phyloP scores from a whole-genome alignment of 352 stramenopile genomes.

The Peronospora tabacina region DNA sequence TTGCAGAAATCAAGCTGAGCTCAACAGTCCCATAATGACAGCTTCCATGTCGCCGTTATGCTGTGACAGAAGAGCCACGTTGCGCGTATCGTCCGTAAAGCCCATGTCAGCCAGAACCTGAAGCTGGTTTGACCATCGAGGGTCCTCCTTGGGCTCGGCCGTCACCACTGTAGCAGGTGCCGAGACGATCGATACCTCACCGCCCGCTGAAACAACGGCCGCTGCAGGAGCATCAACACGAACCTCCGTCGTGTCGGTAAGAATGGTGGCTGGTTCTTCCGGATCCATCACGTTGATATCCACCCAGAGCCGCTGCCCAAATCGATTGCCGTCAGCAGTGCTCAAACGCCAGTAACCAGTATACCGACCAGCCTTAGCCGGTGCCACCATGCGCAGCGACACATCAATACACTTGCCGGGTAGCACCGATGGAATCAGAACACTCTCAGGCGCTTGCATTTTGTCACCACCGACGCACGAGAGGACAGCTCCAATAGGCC shows the following conservation, averaged over 20 bases:
- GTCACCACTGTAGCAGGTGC: conserved; percentile 25
- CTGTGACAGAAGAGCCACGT: conserved; percentile 45
- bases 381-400: conserved; percentile 64
- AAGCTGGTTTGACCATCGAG: conserved; percentile 42
- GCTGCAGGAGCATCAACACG: conserved; percentile 29
- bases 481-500: conserved; percentile 59
- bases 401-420: conserved; percentile 66
- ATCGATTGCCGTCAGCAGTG: conserved; percentile 68
- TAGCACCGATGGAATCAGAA: conserved; percentile 60
- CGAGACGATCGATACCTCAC: conserved; percentile 22
- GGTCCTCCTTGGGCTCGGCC: conserved; percentile 24
- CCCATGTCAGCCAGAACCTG: conserved; percentile 58
- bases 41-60: conserved; percentile 57
- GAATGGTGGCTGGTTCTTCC: conserved; percentile 19
- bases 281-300: conserved; percentile 69
- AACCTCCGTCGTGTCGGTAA: conserved; percentile 23
- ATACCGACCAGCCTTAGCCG: conserved; percentile 59
- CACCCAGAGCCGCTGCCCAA: conserved; percentile 85
- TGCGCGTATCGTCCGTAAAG: conserved; percentile 51
- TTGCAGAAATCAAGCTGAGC: conserved; percentile 9
- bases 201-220: conserved; percentile 21
- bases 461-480: conserved; percentile 65
- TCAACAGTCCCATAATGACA: conserved; percentile 50
- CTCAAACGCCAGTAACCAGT: conserved; percentile 87
- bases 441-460: conserved; percentile 64